Evolutionary conservation across 768 basidiomycete genomes (phyloP).

Genomic region (Omphalotus guepiniiformis): DNA sequence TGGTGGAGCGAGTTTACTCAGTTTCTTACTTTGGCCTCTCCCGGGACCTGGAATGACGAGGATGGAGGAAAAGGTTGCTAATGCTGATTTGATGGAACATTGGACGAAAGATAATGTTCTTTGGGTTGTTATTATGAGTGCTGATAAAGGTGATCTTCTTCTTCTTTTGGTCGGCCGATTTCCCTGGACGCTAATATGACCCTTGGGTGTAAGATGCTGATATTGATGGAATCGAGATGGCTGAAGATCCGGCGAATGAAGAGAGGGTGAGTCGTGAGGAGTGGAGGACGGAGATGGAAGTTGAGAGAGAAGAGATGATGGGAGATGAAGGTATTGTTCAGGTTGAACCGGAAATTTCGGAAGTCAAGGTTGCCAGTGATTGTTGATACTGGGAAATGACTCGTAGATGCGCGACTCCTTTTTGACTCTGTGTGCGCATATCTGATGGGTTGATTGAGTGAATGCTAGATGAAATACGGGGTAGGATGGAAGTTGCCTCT

Average conservation of each 20-base stretch:
- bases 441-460: too few species aligned
- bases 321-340: too few species aligned
- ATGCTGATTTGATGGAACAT: slow-evolving; percentile 5
- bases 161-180: not conserved
- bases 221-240: slow-evolving; percentile 2
- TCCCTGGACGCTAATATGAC: not conserved
- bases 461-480: too few species aligned
- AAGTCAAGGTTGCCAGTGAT: too few species aligned
- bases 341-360: too few species aligned
- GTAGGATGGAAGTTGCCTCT: too few species aligned
- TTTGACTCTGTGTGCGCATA: too few species aligned
- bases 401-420: too few species aligned
- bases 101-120: slow-evolving; percentile 1
- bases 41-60: slow-evolving; percentile 1
- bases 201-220: slow-evolving; percentile 3
- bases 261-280: not conserved
- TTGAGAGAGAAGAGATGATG: slow-evolving; percentile 4
- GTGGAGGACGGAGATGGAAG: not conserved
- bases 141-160: slow-evolving; percentile 2
- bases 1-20: not conserved
- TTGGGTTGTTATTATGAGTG: slow-evolving; percentile 7
- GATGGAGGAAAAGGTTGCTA: not conserved
- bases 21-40: not conserved
- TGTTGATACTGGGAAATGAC: too few species aligned
- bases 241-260: not conserved